phyloP scores from a whole-genome alignment of 441 rosid species.

The Jatropha multifida region DNA sequence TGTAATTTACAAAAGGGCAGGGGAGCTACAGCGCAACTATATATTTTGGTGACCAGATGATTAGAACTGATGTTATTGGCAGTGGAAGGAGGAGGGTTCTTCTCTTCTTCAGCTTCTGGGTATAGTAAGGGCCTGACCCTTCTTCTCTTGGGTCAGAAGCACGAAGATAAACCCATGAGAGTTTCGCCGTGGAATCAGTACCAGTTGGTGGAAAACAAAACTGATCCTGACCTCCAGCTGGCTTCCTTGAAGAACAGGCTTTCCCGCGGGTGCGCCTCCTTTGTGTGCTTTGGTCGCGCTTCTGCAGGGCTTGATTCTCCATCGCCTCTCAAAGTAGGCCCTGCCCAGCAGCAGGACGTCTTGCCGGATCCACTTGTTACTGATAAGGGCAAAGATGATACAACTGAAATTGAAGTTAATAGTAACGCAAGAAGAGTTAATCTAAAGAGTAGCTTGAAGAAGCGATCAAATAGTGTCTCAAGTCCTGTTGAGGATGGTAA shows the following conservation, averaged over 20 bases:
- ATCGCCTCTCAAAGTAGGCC: constrained; percentile 77
- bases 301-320: constrained; percentile 74
- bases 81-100: constrained; percentile 99
- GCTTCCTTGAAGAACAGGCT: constrained; percentile 76
- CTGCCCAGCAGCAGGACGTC: constrained; percentile 57
- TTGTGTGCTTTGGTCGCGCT: constrained; percentile 84
- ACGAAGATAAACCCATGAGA: constrained; percentile 81
- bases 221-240: constrained; percentile 84
- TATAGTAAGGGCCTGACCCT: constrained; percentile 92
- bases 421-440: constrained; percentile 43
- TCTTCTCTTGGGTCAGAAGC: constrained; percentile 84
- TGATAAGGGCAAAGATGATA: constrained; percentile 36
- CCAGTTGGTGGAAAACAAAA: constrained; percentile 86
- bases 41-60: constrained; percentile 55
- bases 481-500: constrained; percentile 40
- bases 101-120: constrained; percentile 98
- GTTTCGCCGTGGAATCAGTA: constrained; percentile 94
- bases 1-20: constrained; percentile 21
- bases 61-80: constrained; percentile 89
- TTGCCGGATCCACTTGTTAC: constrained; percentile 46
- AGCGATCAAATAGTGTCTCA: constrained; percentile 38
- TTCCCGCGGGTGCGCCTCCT: constrained; percentile 78
- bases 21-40: constrained; percentile 24
- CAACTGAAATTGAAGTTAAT: constrained; percentile 40
- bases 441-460: constrained; percentile 84